Conservation (phyloP, 1,139 yeast species). For the Geotrichum cucujoidarum region DNA sequence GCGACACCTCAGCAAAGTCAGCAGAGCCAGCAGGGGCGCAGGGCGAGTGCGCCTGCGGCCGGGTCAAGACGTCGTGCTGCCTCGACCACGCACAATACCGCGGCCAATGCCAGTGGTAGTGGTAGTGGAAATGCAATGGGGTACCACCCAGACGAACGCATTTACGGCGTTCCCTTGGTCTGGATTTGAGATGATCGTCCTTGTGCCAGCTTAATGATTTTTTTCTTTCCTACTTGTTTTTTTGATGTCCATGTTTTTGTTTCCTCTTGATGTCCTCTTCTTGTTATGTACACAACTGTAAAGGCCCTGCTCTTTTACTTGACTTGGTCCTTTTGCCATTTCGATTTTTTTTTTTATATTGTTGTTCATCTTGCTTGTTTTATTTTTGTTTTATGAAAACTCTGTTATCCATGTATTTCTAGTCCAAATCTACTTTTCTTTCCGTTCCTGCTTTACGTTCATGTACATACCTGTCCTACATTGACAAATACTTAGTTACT, state of each 20-base stretch:
- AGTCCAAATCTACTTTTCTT: neutral
- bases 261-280: no score
- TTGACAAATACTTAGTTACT: no score
- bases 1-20: neutral
- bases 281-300: no score
- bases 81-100: neutral
- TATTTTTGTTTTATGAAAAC: neutral
- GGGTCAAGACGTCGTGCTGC: neutral
- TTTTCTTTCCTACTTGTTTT: neutral
- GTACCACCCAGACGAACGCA: constrained; percentile 3
- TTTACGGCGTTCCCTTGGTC: constrained; percentile 8
- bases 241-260: neutral
- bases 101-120: neutral
- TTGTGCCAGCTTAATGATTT: neutral
- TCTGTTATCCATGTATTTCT: neutral
- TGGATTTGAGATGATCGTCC: constrained; percentile 11
- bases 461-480: no score
- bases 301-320: no score
- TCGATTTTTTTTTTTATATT: neutral
- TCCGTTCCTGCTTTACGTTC: no score
- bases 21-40: neutral
- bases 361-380: neutral
- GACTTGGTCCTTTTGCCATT: neutral
- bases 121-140: no score
- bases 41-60: neutral